These are phyloP conservation scores for Ophiostoma pallidulum DNA, from an alignment of 2,329 filamentous ascomycete genomes.

Conservation along the genomic window DNA sequence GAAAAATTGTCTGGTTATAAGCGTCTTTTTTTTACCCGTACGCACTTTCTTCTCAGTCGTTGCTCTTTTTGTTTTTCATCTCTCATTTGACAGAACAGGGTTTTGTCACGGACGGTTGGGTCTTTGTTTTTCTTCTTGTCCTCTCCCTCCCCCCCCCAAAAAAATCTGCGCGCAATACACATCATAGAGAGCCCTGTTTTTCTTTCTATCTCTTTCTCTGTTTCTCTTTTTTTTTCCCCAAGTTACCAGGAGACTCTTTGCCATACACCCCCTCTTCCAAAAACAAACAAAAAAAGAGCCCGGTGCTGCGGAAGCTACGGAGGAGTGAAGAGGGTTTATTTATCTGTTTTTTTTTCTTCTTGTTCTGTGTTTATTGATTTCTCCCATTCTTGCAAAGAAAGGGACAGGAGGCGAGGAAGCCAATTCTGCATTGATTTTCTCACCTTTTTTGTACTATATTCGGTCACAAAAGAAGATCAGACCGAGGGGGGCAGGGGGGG, in stretches of 20 bases:
- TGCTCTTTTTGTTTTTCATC: neutral
- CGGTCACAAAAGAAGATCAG: neutral
- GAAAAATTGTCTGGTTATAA: too few species aligned
- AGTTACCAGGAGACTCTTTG: neutral
- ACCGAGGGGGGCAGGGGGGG: too few species aligned
- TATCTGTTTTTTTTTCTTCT: slow-evolving; percentile 3
- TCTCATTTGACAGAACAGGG: slow-evolving; percentile 5
- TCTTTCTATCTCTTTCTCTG: neutral
- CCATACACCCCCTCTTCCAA: too few species aligned
- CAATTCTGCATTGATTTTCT: neutral
- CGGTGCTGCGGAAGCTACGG: too few species aligned
- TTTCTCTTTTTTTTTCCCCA: neutral
- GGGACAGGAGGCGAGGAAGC: neutral
- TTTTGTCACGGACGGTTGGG: slow-evolving; percentile 7
- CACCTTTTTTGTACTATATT: slow-evolving; percentile 2
- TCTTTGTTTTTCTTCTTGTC: neutral
- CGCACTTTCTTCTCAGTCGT: neutral
- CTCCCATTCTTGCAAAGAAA: neutral
- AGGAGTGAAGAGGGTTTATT: too few species aligned
- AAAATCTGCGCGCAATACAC: neutral
- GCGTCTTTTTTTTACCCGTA: neutral
- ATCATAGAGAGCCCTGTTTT: slow-evolving; percentile 6
- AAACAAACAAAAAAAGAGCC: too few species aligned
- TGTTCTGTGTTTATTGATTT: neutral
- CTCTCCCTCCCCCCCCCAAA: too few species aligned